phyloP scores from a whole-genome alignment of 192 early-diverging fungal species.

The Lobulomyces angularis region DNA sequence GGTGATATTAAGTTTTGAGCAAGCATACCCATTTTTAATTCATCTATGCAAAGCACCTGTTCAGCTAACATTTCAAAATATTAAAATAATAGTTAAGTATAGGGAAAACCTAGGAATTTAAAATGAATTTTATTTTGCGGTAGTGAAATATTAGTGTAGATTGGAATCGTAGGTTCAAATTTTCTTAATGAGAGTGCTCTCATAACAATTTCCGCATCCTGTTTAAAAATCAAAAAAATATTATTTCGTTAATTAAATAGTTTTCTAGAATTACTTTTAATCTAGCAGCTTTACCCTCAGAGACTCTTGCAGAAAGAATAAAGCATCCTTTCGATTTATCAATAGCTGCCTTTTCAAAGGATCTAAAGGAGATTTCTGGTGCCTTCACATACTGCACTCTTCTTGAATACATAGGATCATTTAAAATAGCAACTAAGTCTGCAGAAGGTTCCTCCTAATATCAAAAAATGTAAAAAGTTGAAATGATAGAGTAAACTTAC shows the following conservation, averaged over 20 bases:
- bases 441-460: conserved; percentile 30
- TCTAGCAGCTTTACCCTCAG: conserved; percentile 22
- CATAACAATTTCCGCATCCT: conserved; percentile 62
- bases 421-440: conserved; percentile 38
- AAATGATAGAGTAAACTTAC: not conserved
- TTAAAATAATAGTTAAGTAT: conserved; percentile 1
- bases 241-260: too few relatives aligned
- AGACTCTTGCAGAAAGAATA: conserved; percentile 40
- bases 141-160: conserved; percentile 47
- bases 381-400: conserved; percentile 61
- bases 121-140: conserved; percentile 63
- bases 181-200: conserved; percentile 54
- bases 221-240: too few relatives aligned
- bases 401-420: conserved; percentile 54
- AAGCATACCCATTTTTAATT: conserved; percentile 55
- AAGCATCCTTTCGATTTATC: conserved; percentile 46
- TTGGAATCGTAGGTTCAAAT: conserved; percentile 23
- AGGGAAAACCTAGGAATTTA: conserved; percentile 33
- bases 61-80: conserved; percentile 26
- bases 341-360: conserved; percentile 37
- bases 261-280: too few relatives aligned
- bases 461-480: not conserved
- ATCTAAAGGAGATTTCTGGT: conserved; percentile 42
- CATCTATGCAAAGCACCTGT: conserved; percentile 58
- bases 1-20: conserved; percentile 58